These are phyloP conservation scores for Leccinum obscurum DNA, from an alignment of 768 basidiomycete genomes.

Conservation along the genomic window DNA sequence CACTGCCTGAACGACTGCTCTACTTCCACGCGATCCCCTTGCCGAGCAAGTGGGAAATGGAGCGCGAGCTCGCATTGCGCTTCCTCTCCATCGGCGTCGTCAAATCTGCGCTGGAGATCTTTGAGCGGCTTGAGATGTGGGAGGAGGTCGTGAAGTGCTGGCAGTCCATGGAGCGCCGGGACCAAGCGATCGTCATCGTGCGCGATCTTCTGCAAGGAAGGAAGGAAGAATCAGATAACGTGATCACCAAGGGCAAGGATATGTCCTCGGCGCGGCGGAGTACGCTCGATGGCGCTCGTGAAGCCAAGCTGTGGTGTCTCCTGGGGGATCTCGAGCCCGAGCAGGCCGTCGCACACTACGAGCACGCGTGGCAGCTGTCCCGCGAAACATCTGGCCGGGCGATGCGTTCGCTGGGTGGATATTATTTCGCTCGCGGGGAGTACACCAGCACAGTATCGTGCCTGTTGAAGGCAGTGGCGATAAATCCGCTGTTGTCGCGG, in stretches of 20 bases:
- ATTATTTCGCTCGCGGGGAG: slow-evolving; percentile 68
- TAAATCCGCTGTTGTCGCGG: slow-evolving; percentile 84
- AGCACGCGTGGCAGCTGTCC: slow-evolving; percentile 83
- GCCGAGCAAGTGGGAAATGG: slow-evolving; percentile 92
- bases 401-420: slow-evolving; percentile 88
- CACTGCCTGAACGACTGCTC: slow-evolving; percentile 67
- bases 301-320: slow-evolving; percentile 94
- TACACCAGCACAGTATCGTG: slow-evolving; percentile 64
- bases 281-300: slow-evolving; percentile 61
- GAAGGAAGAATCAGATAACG: slow-evolving; percentile 79
- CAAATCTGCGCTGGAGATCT: slow-evolving; percentile 90
- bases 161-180: slow-evolving; percentile 74
- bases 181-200: slow-evolving; percentile 79
- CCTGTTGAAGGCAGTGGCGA: slow-evolving; percentile 73
- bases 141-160: slow-evolving; percentile 93
- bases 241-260: slow-evolving; percentile 61
- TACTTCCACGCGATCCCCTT: slow-evolving; percentile 82
- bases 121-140: slow-evolving; percentile 97
- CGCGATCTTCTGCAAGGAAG: slow-evolving; percentile 81
- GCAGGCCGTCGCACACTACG: slow-evolving; percentile 70
- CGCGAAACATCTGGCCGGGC: slow-evolving; percentile 80
- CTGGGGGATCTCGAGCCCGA: slow-evolving; percentile 88
- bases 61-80: slow-evolving; percentile 82
- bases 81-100: slow-evolving; percentile 86
- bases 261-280: slow-evolving; percentile 41